Evolutionary conservation across 1,284 basidiomycete species (phyloP).

Genomic region (Fomitopsis betulina): DNA sequence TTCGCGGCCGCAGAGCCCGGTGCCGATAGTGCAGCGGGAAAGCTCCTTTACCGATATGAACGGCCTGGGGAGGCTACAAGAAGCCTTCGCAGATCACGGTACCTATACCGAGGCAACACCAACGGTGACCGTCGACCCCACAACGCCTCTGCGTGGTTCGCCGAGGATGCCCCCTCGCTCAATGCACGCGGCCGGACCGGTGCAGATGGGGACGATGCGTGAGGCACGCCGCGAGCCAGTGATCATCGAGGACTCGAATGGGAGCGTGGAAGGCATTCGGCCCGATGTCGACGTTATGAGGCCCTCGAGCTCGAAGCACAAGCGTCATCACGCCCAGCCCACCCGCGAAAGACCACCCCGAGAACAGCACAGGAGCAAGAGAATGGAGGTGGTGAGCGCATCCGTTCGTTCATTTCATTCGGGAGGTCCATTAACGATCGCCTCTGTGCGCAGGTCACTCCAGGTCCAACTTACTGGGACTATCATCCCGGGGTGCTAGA

Average conservation of each 20-base stretch:
- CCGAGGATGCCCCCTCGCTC: slow-evolving; percentile 16
- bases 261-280: slow-evolving; percentile 12
- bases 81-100: slow-evolving; percentile 25
- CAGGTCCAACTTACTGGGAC: slow-evolving; percentile 6
- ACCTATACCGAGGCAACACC: slow-evolving; percentile 19
- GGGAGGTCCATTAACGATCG: neutral
- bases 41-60: slow-evolving; percentile 17
- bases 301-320: slow-evolving; percentile 14
- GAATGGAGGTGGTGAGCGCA: neutral
- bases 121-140: slow-evolving; percentile 13
- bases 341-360: neutral
- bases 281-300: slow-evolving; percentile 15
- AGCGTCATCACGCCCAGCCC: neutral
- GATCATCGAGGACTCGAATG: slow-evolving; percentile 5
- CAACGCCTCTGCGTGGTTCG: slow-evolving; percentile 17
- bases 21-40: slow-evolving; percentile 29
- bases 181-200: slow-evolving; percentile 2
- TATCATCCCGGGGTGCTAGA: slow-evolving; percentile 16
- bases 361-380: neutral
- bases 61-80: slow-evolving; percentile 20
- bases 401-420: neutral
- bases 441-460: neutral
- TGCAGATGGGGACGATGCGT: slow-evolving; percentile 10
- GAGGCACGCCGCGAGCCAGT: slow-evolving; percentile 15
- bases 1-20: slow-evolving; percentile 16